A percentile compares a stretch with the other conserved stretches of the same genome.
Evolutionary conservation across 2,329 filamentous ascomycete genomes (phyloP).

Genomic region (Neonectria magnoliae): DNA sequence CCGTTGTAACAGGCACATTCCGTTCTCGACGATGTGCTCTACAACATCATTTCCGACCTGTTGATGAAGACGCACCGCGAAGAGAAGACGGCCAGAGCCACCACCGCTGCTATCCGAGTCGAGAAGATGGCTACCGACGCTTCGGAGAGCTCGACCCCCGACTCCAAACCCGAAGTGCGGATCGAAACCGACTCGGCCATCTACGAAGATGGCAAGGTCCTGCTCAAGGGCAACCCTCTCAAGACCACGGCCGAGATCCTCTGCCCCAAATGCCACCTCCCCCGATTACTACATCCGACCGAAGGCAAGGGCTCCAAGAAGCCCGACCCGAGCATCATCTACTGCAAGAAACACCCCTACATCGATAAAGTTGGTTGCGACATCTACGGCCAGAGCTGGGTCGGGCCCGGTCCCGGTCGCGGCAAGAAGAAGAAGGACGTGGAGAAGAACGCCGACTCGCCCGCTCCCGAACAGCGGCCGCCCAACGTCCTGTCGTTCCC

Average conservation of each 20-base stretch:
- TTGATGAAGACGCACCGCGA: slow-evolving; percentile 79
- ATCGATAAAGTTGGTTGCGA: slow-evolving; percentile 80
- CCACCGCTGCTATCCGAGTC: slow-evolving; percentile 71
- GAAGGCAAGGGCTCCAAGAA: slow-evolving; percentile 74
- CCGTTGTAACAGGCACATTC: slow-evolving; percentile 61
- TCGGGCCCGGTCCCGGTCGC: slow-evolving; percentile 73
- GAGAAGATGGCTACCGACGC: slow-evolving; percentile 69
- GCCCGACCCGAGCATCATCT: slow-evolving; percentile 74
- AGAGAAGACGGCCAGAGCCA: slow-evolving; percentile 78
- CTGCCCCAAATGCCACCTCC: slow-evolving; percentile 79
- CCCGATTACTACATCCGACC: slow-evolving; percentile 76
- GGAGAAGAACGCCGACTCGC: slow-evolving; percentile 66
- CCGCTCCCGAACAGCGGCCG: slow-evolving; percentile 64
- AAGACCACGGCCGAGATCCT: slow-evolving; percentile 76
- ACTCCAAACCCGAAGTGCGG: slow-evolving; percentile 65
- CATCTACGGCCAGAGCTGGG: slow-evolving; percentile 85
- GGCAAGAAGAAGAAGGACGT: slow-evolving; percentile 85
- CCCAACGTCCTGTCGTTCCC: slow-evolving; percentile 72
- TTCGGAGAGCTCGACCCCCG: slow-evolving; percentile 62
- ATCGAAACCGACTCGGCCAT: slow-evolving; percentile 74
- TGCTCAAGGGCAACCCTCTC: slow-evolving; percentile 77
- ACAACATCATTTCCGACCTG: slow-evolving; percentile 81
- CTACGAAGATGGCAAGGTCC: slow-evolving; percentile 75
- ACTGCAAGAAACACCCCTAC: slow-evolving; percentile 83
- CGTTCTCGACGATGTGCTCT: slow-evolving; percentile 78